A percentile compares a stretch with the other conserved stretches of the same genome.
phyloP scores from a whole-genome alignment of 1,284 basidiomycete genomes.

The Taiwanofungus camphoratus region DNA sequence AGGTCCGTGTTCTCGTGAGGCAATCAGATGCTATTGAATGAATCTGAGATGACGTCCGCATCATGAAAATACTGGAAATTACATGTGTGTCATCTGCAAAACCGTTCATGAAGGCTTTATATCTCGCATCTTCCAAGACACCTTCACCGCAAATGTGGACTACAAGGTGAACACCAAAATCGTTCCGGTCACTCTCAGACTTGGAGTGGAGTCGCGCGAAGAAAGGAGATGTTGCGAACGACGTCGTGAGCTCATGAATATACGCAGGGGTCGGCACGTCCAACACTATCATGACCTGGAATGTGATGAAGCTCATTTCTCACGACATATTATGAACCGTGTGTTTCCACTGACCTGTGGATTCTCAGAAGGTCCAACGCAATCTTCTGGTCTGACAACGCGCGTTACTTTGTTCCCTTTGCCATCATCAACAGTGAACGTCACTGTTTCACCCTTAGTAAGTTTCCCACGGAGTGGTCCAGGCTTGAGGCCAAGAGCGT shows the following conservation, averaged over 20 bases:
- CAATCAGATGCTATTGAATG: slow-evolving; percentile 54
- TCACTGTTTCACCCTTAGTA: slow-evolving; percentile 51
- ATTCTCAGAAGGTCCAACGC: slow-evolving; percentile 45
- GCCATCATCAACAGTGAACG: slow-evolving; percentile 43
- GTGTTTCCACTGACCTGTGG: slow-evolving; percentile 35
- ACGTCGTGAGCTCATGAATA: slow-evolving; percentile 51
- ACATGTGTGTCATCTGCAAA: slow-evolving; percentile 26
- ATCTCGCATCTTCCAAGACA: slow-evolving; percentile 66
- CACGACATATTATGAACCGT: not conserved
- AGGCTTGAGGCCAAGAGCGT: slow-evolving; percentile 57
- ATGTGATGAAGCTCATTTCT: not conserved
- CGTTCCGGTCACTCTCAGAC: slow-evolving; percentile 33
- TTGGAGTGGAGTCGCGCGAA: slow-evolving; percentile 45
- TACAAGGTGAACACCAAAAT: slow-evolving; percentile 49
- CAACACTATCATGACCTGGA: slow-evolving; percentile 51
- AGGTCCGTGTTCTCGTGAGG: slow-evolving; percentile 52
- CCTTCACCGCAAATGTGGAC: slow-evolving; percentile 64
- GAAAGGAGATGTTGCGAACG: slow-evolving; percentile 45
- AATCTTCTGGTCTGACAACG: slow-evolving; percentile 53
- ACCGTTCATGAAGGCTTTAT: slow-evolving; percentile 65
- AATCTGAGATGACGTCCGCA: not conserved
- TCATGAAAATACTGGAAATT: slow-evolving; percentile 7
- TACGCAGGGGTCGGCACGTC: slow-evolving; percentile 58
- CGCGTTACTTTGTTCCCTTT: slow-evolving; percentile 35
- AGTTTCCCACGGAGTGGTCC: slow-evolving; percentile 46